These are phyloP conservation scores for Aureobasidium lini DNA, from an alignment of 2,329 filamentous ascomycete species.

Conservation along the genomic window DNA sequence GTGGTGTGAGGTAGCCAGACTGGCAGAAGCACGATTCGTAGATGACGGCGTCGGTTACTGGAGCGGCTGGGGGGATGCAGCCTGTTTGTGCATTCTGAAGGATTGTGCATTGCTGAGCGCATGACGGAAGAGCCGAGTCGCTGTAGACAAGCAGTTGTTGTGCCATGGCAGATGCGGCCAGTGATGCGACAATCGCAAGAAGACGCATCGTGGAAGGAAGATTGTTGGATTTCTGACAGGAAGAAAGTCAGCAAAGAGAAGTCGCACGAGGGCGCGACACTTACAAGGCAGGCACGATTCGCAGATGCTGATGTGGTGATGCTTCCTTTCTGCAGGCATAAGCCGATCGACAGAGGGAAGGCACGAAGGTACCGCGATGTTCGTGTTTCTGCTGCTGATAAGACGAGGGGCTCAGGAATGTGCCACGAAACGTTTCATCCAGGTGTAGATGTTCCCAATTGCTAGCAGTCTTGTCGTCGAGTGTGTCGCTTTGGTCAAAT, in stretches of 20 bases:
- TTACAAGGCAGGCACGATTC: not conserved
- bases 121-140: conserved; percentile 29
- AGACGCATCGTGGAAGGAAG: not conserved
- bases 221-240: not conserved
- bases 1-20: conserved; percentile 50
- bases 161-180: not conserved
- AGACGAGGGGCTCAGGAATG: conserved; percentile 7
- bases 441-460: not conserved
- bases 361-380: not conserved
- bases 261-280: not conserved
- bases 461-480: not conserved
- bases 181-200: not conserved
- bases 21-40: conserved; percentile 70
- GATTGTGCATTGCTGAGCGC: conserved; percentile 28
- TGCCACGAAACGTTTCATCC: not conserved
- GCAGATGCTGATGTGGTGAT: not conserved
- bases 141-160: conserved; percentile 26
- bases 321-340: not conserved
- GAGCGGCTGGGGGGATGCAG: conserved; percentile 56
- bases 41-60: conserved; percentile 41
- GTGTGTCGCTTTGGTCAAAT: not conserved
- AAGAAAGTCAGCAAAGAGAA: not conserved
- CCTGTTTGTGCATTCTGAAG: conserved; percentile 57
- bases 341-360: not conserved
- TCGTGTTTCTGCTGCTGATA: not conserved